Evolutionary conservation across 2,329 filamentous ascomycete genomes (phyloP), one percentile per base, ranked within the genome.

Genomic region (Colletotrichum caudatum): DNA sequence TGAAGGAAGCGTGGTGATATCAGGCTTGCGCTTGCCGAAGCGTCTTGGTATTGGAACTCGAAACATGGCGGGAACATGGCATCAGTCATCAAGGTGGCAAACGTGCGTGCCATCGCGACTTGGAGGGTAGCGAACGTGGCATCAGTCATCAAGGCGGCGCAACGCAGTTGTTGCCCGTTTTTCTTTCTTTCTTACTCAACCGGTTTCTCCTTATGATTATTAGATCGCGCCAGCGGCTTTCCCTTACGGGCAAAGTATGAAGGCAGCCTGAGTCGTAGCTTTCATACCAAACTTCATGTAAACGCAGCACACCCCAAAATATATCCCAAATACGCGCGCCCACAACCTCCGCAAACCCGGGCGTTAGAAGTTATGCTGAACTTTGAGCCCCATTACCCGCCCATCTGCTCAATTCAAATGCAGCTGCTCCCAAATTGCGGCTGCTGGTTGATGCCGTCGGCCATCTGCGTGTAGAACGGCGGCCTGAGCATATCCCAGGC

Each of bases 381-480:
- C 5, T 26, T 39, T 18, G 46, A n/a, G 7, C 35, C n/a, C 37
- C 4, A 14, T 9, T 23, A 20, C 23, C 3, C 35, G 23, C 48
- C n/a, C 61, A 18, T 35, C 20, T 29, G 26, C 39, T 46, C 26
- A 26, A 11, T 14, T 72, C 60, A 71, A n/a, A 57, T 46, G 39
- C 37, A 69, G 57, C 50, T 60, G 23, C 57, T 66, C 26, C 54
- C 65, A 33, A 72, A 72, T 1, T 66, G 61, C 29, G 70, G 61
- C 37, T 53, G 35, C 23, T 61, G 65, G 20, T 41, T 62, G 33
- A 61, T 51, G 35, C 57, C 35, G 4, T 48, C 46, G 7, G 70
- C 70, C 51, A 71, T 51, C 29, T 72, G 66, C 29, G 50, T 39
- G 26, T 65, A 71, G 18, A 72, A 72, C 18, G 70, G 62, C 39